Evolutionary conservation across 495 filamentous ascomycete species (phyloP).

Genomic region (Tuber umbilicatum): DNA sequence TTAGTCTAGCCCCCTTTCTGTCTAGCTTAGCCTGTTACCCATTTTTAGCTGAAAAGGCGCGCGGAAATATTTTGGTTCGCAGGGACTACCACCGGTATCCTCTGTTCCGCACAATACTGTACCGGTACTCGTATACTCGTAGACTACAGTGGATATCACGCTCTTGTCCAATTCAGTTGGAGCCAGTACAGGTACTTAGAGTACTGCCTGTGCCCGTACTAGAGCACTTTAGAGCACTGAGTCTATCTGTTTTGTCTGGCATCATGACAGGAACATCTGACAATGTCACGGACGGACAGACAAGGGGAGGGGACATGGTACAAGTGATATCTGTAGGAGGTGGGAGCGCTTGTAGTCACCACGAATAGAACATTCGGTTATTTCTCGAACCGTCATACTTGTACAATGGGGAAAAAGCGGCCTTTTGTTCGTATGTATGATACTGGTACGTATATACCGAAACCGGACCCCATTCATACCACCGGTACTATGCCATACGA

Average conservation of each 20-base stretch:
- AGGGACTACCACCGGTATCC: no score
- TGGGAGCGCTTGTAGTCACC: background rate
- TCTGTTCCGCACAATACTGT: no score
- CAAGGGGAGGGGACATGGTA: background rate
- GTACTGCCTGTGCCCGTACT: background rate
- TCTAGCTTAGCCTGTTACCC: background rate
- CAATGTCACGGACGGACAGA: slow-evolving; percentile 1
- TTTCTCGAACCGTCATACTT: background rate
- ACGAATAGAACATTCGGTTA: background rate
- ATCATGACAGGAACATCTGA: background rate
- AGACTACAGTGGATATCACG: no score
- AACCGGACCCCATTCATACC: background rate
- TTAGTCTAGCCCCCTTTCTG: background rate
- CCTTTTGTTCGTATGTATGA: background rate
- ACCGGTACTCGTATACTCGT: no score
- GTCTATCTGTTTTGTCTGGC: background rate
- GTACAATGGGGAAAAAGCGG: background rate
- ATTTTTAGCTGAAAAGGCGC: background rate
- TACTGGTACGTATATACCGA: background rate
- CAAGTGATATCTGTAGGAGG: background rate
- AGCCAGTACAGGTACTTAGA: background rate
- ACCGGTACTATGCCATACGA: background rate
- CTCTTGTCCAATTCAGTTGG: background rate
- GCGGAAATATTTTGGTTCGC: background rate
- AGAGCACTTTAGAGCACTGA: background rate